Conservation (phyloP, 1,284 basidiomycete genomes). For the Anthracocystis panici-leucophaei region DNA sequence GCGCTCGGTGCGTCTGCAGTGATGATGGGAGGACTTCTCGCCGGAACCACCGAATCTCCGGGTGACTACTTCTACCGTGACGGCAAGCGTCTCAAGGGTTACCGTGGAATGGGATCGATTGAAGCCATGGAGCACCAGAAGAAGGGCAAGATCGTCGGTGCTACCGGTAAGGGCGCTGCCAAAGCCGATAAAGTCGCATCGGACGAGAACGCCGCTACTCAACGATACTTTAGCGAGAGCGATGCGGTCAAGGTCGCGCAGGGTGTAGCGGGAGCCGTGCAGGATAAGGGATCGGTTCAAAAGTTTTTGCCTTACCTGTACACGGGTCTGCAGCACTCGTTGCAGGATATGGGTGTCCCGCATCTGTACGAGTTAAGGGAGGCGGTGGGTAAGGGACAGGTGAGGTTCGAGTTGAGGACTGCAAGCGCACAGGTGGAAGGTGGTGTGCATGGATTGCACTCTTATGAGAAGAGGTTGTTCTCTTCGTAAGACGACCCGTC, state of each 20-base stretch:
- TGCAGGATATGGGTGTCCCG: conserved; percentile 91
- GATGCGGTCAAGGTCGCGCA: conserved; percentile 92
- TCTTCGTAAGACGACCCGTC: conserved; percentile 34
- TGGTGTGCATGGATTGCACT: conserved; percentile 82
- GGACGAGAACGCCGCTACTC: conserved; percentile 87
- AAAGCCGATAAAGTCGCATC: conserved; percentile 73
- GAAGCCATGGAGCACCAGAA: conserved; percentile 69
- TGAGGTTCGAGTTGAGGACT: conserved; percentile 93
- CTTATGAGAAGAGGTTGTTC: conserved; percentile 77
- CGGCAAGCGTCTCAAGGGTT: conserved; percentile 97
- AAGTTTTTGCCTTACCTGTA: conserved; percentile 90
- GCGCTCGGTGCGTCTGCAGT: conserved; percentile 93
- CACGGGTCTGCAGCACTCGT: conserved; percentile 91
- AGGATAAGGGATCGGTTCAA: conserved; percentile 93
- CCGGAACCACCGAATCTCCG: conserved; percentile 95
- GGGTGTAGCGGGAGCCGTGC: conserved; percentile 94
- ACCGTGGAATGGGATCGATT: conserved; percentile 93
- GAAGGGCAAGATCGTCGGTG: conserved; percentile 62
- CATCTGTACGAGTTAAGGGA: conserved; percentile 77
- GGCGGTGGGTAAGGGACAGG: conserved; percentile 77
- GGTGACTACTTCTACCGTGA: conserved; percentile 99
- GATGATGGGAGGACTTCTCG: conserved; percentile 98
- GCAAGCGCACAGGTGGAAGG: conserved; percentile 96
- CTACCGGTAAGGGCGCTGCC: conserved; percentile 70
- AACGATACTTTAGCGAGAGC: conserved; percentile 95